Evolutionary conservation across 192 early-diverging fungal genomes (phyloP).

Genomic region (Chytriomyces hyalinus): DNA sequence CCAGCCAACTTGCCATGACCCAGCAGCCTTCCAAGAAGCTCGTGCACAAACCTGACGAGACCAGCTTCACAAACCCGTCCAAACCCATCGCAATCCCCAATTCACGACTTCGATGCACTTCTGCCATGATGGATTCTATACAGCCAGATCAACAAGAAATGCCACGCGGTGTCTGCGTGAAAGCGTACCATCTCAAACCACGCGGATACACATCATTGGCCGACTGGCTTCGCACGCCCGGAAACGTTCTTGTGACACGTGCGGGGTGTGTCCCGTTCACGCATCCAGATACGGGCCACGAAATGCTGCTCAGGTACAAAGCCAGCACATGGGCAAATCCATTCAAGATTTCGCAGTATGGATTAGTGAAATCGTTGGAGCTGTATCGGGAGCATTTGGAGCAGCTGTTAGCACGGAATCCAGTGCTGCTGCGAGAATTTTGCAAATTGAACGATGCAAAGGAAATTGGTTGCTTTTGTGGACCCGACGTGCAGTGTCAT

Average conservation of each 20-base stretch:
- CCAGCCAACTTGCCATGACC: too few relatives aligned
- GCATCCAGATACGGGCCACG: background rate
- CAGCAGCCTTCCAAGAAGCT: too few relatives aligned
- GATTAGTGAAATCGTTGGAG: background rate
- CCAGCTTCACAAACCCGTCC: too few relatives aligned
- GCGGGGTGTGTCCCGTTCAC: background rate
- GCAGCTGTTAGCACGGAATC: background rate
- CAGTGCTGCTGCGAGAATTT: background rate
- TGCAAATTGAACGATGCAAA: background rate
- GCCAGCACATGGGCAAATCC: constrained; percentile 16
- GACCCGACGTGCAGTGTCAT: background rate
- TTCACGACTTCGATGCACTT: too few relatives aligned
- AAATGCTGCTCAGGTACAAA: background rate
- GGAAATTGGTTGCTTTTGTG: constrained; percentile 8
- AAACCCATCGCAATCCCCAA: too few relatives aligned
- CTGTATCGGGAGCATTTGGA: background rate
- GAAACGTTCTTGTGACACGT: constrained; percentile 3
- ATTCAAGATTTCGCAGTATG: background rate
- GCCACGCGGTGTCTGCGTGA: constrained; percentile 1
- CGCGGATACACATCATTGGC: background rate
- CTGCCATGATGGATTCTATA: too few relatives aligned
- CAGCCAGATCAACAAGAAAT: background rate
- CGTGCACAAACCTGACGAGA: too few relatives aligned
- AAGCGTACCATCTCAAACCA: background rate
- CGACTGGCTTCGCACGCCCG: background rate